Percentiles rank a stretch among this genome's conserved stretches.
Evolutionary conservation across 306 rosid species (phyloP).

Genomic region (Vicia sativa): DNA sequence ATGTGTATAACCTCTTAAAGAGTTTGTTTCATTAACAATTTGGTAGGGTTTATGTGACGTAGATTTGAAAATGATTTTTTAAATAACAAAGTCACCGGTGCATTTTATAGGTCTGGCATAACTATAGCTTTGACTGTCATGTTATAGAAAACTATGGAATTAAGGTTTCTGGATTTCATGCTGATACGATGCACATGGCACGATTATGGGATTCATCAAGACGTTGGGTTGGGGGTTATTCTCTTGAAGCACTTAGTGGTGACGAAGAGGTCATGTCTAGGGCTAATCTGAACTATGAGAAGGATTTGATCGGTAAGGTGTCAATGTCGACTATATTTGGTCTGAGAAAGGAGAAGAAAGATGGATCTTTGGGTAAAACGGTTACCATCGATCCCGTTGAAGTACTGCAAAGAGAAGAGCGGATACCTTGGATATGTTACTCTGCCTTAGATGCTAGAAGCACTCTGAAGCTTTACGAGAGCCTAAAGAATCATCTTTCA

Average conservation of each 20-base stretch:
- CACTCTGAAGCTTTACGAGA: conserved; percentile 55
- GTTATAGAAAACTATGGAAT: conserved; percentile 89
- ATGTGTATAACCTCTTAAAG: conserved; percentile 2
- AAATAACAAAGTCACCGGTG: conserved; percentile 42
- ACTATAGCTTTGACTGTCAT: conserved; percentile 96
- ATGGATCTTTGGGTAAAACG: conserved; percentile 57
- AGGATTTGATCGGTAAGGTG: conserved; percentile 55
- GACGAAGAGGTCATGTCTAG: conserved; percentile 71
- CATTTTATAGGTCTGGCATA: conserved; percentile 90
- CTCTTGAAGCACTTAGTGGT: conserved; percentile 90
- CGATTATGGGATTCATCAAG: conserved; percentile 99
- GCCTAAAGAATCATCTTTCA: conserved; percentile 52
- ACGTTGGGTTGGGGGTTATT: conserved; percentile 81
- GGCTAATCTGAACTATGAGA: conserved; percentile 44
- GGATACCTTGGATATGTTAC: conserved; percentile 59
- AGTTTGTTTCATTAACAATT: not conserved
- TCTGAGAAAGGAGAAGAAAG: conserved; percentile 44
- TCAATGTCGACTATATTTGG: conserved; percentile 54
- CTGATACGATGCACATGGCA: conserved; percentile 99
- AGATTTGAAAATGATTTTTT: conserved; percentile 34
- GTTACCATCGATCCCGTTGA: conserved; percentile 78
- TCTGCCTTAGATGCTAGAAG: conserved; percentile 56
- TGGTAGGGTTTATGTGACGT: not conserved
- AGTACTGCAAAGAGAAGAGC: conserved; percentile 80
- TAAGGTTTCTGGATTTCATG: conserved; percentile 89